These are phyloP conservation scores for Capsella bursapastoris DNA, from an alignment of 345 rosid genomes.

Conservation along the genomic window DNA sequence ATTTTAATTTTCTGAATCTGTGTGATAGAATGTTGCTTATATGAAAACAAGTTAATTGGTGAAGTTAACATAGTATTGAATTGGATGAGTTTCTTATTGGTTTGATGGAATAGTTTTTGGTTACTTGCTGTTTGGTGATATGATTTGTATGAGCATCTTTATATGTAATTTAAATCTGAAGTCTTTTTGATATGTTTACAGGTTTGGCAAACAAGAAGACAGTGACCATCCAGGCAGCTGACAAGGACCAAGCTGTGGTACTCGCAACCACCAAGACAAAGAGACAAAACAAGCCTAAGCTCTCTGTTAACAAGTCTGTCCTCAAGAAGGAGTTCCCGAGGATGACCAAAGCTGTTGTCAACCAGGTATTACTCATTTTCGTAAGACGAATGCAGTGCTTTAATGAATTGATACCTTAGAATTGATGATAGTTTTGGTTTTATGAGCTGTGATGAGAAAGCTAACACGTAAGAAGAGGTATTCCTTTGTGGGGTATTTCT, in stretches of 20 bases:
- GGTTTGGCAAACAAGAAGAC: conserved; percentile 74
- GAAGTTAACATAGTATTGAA: not conserved
- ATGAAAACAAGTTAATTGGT: not conserved
- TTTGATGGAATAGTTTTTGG: not conserved
- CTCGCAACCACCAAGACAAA: conserved; percentile 70
- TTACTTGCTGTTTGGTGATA: not conserved
- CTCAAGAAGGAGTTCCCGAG: conserved; percentile 73
- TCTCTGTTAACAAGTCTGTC: conserved; percentile 63
- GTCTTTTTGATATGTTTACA: conserved; percentile 10
- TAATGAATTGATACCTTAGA: not conserved
- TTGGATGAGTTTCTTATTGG: not conserved
- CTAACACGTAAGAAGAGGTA: conserved; percentile 44
- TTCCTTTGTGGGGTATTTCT: conserved; percentile 22
- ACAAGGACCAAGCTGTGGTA: conserved; percentile 55
- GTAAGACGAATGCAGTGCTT: not conserved
- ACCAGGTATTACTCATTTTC: conserved; percentile 54
- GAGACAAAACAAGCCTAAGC: conserved; percentile 69
- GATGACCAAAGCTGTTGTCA: conserved; percentile 72
- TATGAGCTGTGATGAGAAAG: conserved; percentile 23
- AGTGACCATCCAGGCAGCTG: conserved; percentile 57
- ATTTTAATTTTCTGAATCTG: not conserved
- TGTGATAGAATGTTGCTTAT: too few relatives aligned
- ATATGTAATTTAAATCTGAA: not conserved
- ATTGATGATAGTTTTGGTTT: not conserved
- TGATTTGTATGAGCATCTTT: not conserved